Evolutionary conservation across 2,329 filamentous ascomycete genomes (phyloP), one percentile per base, ranked within the genome.

Genomic region (Scedosporium minutisporum): DNA sequence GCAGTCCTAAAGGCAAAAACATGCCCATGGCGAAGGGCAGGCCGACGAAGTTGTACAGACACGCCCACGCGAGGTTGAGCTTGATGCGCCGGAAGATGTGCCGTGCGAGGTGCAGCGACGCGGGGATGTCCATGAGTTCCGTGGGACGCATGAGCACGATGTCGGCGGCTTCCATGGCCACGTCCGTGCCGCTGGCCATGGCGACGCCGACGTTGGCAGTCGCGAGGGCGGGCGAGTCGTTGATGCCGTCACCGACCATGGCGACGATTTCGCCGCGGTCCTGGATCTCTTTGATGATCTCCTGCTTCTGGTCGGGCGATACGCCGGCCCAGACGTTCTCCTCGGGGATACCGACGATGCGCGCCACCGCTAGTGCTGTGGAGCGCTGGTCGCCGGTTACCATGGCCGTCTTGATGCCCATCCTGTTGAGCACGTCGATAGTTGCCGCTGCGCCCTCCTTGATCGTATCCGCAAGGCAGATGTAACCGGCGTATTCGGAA

Each of bases 201-300:
- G 93, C 93, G 67, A 99, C 96, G 66, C 95, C 95, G 29, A 97
- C 87, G 68, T 96, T 87, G 10, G 95, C 93, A 0, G 92, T 96
- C 0, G 92, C 95, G 10, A 99, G 85, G 0, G 95, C 95, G 0
- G 95, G 95, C 0, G 92, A 96, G 77, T 99, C 95, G 75, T 99
- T 99, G 82, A 99, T 97, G 51, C 95, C 95, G 73, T 99, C 95
- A 61, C 95, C 93, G 14, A 97, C 93, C 95, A 99, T 99, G 67
- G 91, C 95, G 27, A 97, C 91, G 59, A 89, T 80, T 68, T 92
- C 84, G 65, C 91, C 91, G 60, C 80, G 75, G 0, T 81, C 78
- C 76, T 97, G 91, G 18, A 97, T 82, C 62, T 88, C 78, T 59
- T 86, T 84, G 68, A 99, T 82, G 67, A 97, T 96, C 29, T 83